Base-by-base conservation (phyloP, 176 grass and related monocot genomes). In the Triticum timopheevii region DNA sequence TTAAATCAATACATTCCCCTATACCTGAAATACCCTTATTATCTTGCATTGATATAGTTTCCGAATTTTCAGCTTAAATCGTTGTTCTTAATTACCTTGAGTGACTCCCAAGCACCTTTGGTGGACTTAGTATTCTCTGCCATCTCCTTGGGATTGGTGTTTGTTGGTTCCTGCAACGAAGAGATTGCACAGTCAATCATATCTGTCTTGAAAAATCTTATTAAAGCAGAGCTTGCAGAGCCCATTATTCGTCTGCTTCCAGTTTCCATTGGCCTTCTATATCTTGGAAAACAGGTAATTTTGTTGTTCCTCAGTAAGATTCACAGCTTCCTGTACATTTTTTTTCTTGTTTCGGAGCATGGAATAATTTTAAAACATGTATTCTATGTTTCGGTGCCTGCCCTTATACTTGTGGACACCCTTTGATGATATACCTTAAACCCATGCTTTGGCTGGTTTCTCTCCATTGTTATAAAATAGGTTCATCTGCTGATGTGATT, bases 81-180 rank as follows among this genome's bases (percentile, higher is more conserved):
- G 63, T 88, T 83, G 15, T 85, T 99, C 22, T 94, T 89, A 16
- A 47, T 71, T 88, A 89, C 93, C 22, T 87, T 99, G 94, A 92
- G 90, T 20, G 92, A 99, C 8, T 80, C 89, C 1, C 90, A 94
- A 88, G 85, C 94, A 83, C 83, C 97, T 33, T 87, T 96, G 45
- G 97, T 93, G 86, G 85, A 96, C 61, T 82, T 96, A 40, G 94
- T 99, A 3, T 99, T 99, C 90, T 84, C 97, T 74, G 90, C 97
- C 68, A 86, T 99, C 28, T 81, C 92, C 61, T 82, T 99, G 75
- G 94, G 97, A 39, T 90, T 99, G 67, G 94, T 96, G 31, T 99
- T 91, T 85, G 94, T 96, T 61, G 97, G 97, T 89, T 99, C 97
- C 83, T 99, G 97, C 72, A 99, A 93, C 70, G 97, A 99, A 87